These are phyloP conservation scores for Penicillium herquei DNA, from an alignment of 495 filamentous ascomycete species.

Conservation along the genomic window DNA sequence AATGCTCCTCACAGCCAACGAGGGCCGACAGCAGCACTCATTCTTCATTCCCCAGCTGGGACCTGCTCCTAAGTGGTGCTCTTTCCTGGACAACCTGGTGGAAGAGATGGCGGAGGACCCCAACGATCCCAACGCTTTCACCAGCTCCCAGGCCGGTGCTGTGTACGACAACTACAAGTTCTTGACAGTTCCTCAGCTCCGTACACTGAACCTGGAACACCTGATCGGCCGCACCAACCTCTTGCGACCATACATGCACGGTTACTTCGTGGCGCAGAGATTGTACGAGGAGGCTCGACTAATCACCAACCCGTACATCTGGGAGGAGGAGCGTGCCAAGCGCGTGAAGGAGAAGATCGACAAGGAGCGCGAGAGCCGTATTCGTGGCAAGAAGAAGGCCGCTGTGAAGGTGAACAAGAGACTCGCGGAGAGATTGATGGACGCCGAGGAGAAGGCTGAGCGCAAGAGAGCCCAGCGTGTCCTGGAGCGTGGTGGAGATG, in stretches of 20 bases:
- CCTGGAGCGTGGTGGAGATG: slow-evolving; percentile 55
- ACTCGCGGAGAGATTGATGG: slow-evolving; percentile 78
- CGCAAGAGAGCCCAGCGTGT: slow-evolving; percentile 60
- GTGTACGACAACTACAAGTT: slow-evolving; percentile 99
- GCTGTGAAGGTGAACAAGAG: slow-evolving; percentile 84
- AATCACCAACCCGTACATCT: slow-evolving; percentile 87
- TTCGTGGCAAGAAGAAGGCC: slow-evolving; percentile 89
- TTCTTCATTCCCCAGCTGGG: slow-evolving; percentile 96
- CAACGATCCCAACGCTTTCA: slow-evolving; percentile 66
- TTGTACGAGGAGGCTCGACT: slow-evolving; percentile 92
- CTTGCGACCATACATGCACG: slow-evolving; percentile 94
- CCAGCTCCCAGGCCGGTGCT: slow-evolving; percentile 52
- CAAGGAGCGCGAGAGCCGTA: slow-evolving; percentile 87
- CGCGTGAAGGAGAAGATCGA: slow-evolving; percentile 88
- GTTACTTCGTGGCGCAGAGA: slow-evolving; percentile 91
- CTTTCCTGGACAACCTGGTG: slow-evolving; percentile 93
- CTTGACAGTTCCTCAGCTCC: slow-evolving; percentile 80
- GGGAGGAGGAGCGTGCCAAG: slow-evolving; percentile 85
- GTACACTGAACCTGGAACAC: slow-evolving; percentile 77
- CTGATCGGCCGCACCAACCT: slow-evolving; percentile 83
- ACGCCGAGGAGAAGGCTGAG: slow-evolving; percentile 76
- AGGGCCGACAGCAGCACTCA: slow-evolving; percentile 86
- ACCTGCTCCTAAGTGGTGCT: slow-evolving; percentile 91
- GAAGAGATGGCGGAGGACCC: slow-evolving; percentile 94
- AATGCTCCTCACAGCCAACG: slow-evolving; percentile 94